Percentiles rank a stretch among this genome's conserved stretches.
Conservation (phyloP, 805 yeast genomes). For the Lachancea mirantina region DNA sequence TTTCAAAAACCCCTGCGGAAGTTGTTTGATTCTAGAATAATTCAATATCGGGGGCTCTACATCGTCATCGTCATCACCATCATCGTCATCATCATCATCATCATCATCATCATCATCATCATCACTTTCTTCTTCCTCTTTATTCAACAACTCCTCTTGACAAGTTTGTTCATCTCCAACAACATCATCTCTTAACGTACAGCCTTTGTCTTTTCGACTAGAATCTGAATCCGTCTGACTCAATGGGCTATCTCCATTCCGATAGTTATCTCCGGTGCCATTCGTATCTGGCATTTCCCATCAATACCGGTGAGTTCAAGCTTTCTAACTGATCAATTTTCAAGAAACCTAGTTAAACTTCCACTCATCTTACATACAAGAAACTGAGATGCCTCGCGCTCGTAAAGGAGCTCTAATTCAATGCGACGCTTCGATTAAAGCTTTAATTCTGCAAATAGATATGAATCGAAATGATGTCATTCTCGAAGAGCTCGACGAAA, state of each 20-base stretch:
- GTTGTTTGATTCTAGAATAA: conserved; percentile 58
- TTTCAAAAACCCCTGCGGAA: conserved; percentile 65
- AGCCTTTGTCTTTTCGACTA: background rate
- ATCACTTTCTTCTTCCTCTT: conserved; percentile 21
- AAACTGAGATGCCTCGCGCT: conserved; percentile 42
- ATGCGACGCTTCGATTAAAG: conserved; percentile 90
- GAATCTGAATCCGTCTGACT: conserved; percentile 1
- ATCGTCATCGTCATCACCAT: conserved; percentile 39
- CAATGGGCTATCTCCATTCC: background rate
- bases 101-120: conserved; percentile 28
- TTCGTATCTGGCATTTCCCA: background rate
- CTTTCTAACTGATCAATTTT: background rate
- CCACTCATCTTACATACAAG: background rate
- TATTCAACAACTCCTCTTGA: conserved; percentile 19
- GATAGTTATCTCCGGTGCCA: background rate
- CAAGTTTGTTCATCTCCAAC: conserved; percentile 12
- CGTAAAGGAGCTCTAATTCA: conserved; percentile 47
- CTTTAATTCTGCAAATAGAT: conserved; percentile 79
- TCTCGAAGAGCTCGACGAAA: conserved; percentile 78
- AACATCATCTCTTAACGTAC: conserved; percentile 4
- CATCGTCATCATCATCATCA: conserved; percentile 31
- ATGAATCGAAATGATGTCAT: conserved; percentile 66
- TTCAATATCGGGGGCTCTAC: conserved; percentile 66
- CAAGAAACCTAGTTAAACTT: background rate
- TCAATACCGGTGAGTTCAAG: background rate